These are phyloP conservation scores for Ascosphaera aggregata DNA, from an alignment of 2,329 filamentous ascomycete species.

Conservation along the genomic window DNA sequence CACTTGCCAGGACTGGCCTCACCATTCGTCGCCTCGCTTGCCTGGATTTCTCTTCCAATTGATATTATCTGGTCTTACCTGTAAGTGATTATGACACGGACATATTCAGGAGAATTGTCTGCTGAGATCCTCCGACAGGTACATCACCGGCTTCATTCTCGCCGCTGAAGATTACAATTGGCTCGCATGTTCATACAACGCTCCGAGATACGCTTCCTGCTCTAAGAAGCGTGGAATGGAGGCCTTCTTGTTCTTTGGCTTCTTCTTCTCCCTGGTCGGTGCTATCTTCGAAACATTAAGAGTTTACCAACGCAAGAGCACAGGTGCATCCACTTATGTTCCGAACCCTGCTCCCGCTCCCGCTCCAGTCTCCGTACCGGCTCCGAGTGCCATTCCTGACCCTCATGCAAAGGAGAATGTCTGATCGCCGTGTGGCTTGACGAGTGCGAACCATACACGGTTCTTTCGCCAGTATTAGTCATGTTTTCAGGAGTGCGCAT, in stretches of 20 bases:
- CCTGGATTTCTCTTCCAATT: slow-evolving; percentile 16
- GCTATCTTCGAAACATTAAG: not conserved
- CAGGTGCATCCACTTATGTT: not conserved
- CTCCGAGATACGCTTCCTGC: slow-evolving; percentile 15
- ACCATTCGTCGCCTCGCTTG: slow-evolving; percentile 15
- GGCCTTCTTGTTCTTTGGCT: slow-evolving; percentile 22
- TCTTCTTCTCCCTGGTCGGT: slow-evolving; percentile 5
- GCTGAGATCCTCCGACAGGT: slow-evolving; percentile 9
- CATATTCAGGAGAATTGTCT: not conserved
- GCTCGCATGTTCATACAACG: slow-evolving; percentile 10
- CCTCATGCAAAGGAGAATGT: too few relatives aligned
- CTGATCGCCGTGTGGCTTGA: too few relatives aligned
- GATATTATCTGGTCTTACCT: slow-evolving; percentile 25
- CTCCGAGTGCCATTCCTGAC: too few relatives aligned
- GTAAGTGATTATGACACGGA: slow-evolving; percentile 7
- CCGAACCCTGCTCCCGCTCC: too few relatives aligned
- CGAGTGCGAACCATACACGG: too few relatives aligned
- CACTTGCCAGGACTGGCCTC: slow-evolving; percentile 20
- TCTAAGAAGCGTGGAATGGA: slow-evolving; percentile 18
- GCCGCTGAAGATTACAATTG: slow-evolving; percentile 21
- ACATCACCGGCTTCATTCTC: slow-evolving; percentile 26
- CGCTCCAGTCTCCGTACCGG: too few relatives aligned
- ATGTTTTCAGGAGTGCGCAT: too few relatives aligned
- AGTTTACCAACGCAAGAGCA: not conserved
- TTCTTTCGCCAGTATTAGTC: too few relatives aligned